Conservation (phyloP, 2,329 filamentous ascomycete genomes). For the Paecilomyces fulvus region DNA sequence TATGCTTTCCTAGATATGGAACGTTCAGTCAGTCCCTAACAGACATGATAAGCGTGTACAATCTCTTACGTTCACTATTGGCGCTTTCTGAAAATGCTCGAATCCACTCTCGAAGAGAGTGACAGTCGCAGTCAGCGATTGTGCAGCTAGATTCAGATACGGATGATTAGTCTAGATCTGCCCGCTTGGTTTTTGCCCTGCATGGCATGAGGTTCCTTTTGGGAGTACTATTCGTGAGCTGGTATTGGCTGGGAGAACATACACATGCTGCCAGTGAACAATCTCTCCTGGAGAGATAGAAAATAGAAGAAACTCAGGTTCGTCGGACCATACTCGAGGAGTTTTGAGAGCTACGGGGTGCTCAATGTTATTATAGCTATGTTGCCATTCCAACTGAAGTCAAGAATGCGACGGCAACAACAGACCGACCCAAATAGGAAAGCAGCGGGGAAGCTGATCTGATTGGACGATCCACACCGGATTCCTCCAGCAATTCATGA, state of each 20-base stretch:
- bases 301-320: neutral
- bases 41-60: neutral
- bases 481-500: neutral
- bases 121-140: constrained; percentile 22
- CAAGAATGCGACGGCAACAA: neutral
- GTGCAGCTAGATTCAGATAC: constrained; percentile 14
- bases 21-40: neutral
- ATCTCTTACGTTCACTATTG: constrained; percentile 27
- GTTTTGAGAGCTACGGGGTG: neutral
- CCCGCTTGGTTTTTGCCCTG: neutral
- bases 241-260: neutral
- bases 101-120: constrained; percentile 28
- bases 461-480: neutral
- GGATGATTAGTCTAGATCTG: constrained; percentile 1
- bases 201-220: neutral
- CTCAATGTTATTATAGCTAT: neutral
- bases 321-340: neutral
- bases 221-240: neutral
- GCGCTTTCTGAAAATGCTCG: constrained; percentile 21
- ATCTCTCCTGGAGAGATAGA: neutral
- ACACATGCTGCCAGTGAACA: neutral
- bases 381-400: neutral
- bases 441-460: neutral
- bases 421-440: neutral
- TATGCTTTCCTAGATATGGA: constrained; percentile 18